A percentile compares a stretch with the other conserved stretches of the same genome.
Conservation (phyloP, 352 stramenopile genomes). For the Plasmopara viticola region DNA sequence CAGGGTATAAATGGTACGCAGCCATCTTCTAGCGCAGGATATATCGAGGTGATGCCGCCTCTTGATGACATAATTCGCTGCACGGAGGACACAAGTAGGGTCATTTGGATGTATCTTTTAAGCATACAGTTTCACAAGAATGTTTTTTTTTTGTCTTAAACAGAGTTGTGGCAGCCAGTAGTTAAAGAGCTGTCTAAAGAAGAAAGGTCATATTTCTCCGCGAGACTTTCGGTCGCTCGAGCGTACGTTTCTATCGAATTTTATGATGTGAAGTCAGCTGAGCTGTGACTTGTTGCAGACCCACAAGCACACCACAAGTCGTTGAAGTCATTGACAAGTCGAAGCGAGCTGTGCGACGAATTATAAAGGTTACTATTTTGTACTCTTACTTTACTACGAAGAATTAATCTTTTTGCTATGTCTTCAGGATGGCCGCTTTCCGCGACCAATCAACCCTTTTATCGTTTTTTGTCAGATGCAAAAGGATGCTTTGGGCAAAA, state of each 20-base stretch:
- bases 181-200: conserved; percentile 65
- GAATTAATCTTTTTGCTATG: background rate
- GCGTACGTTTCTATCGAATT: conserved; percentile 21
- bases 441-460: conserved; percentile 72
- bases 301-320: conserved; percentile 24
- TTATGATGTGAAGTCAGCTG: background rate
- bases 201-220: conserved; percentile 60
- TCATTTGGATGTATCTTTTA: background rate
- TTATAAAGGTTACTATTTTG: conserved; percentile 19
- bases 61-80: conserved; percentile 53
- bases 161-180: conserved; percentile 64
- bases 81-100: conserved; percentile 33
- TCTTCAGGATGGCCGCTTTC: conserved; percentile 43
- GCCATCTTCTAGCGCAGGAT: conserved; percentile 25
- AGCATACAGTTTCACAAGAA: background rate
- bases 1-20: conserved; percentile 17
- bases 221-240: conserved; percentile 30
- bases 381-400: background rate
- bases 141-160: background rate
- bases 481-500: conserved; percentile 50
- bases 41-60: conserved; percentile 47
- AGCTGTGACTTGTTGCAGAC: conserved; percentile 14
- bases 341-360: conserved; percentile 21
- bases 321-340: conserved; percentile 24
- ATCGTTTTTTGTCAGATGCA: conserved; percentile 81